Percentiles rank a stretch among this genome's conserved stretches.
Evolutionary conservation across 208 protist genomes (phyloP).

Genomic region (Acanthamoeba rhysodes): DNA sequence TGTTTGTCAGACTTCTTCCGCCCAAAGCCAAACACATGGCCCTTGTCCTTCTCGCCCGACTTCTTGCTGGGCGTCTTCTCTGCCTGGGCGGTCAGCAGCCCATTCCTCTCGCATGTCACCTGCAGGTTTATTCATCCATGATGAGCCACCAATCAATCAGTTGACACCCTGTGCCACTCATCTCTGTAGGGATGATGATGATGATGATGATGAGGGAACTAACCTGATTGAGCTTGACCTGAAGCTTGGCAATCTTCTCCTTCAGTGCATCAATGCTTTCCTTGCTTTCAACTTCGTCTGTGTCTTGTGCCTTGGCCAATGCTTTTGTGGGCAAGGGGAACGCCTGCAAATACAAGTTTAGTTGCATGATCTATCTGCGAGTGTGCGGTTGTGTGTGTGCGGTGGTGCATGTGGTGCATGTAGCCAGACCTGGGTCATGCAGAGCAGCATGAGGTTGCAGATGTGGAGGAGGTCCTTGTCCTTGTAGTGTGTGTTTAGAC

Average conservation of each 20-base stretch:
- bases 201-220: no score
- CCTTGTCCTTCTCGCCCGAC: background rate
- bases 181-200: no score
- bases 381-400: background rate
- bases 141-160: no score
- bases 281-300: background rate
- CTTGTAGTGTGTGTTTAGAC: background rate
- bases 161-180: no score
- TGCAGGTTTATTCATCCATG: no score
- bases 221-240: background rate
- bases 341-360: background rate
- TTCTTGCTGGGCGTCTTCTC: background rate
- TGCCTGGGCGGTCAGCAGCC: background rate
- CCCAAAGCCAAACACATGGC: background rate
- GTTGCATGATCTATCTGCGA: no score
- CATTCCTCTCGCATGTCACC: background rate
- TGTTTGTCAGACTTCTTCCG: background rate
- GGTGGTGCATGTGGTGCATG: background rate
- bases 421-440: conserved; percentile 34
- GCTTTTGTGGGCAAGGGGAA: background rate
- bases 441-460: background rate
- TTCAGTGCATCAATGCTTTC: background rate
- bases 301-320: background rate
- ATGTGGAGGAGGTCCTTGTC: background rate
- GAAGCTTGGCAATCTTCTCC: conserved; percentile 6